phyloP scores from a whole-genome alignment of 2,329 filamentous ascomycete species.

The Cytospora chrysosperma region DNA sequence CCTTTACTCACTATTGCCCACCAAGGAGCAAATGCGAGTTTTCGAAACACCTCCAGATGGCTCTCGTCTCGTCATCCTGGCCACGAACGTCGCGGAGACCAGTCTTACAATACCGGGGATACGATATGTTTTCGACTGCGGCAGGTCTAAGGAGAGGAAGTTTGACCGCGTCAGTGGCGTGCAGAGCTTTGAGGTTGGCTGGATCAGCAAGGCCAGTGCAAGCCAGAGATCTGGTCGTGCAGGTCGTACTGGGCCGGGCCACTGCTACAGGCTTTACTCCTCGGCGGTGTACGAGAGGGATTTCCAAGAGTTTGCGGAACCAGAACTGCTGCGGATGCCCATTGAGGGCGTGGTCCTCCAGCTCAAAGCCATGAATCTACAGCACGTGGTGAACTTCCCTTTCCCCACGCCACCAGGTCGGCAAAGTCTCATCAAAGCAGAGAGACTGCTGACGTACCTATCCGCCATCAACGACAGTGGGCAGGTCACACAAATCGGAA shows the following conservation, averaged over 20 bases:
- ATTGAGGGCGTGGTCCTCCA: conserved; percentile 92
- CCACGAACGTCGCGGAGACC: conserved; percentile 96
- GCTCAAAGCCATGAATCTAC: conserved; percentile 90
- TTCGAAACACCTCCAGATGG: conserved; percentile 84
- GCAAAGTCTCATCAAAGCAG: conserved; percentile 74
- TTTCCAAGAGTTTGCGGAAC: conserved; percentile 80
- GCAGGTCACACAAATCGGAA: conserved; percentile 75
- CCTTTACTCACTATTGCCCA: conserved; percentile 88
- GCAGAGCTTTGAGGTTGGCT: conserved; percentile 91
- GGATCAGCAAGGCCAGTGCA: conserved; percentile 97
- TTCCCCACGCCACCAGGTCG: conserved; percentile 89
- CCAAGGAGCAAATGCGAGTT: conserved; percentile 84
- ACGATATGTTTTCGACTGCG: conserved; percentile 93
- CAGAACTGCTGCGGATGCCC: conserved; percentile 86
- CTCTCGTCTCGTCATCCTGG: conserved; percentile 80
- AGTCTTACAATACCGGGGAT: conserved; percentile 95
- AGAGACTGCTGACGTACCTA: conserved; percentile 82
- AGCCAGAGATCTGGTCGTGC: conserved; percentile 90
- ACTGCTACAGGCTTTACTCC: conserved; percentile 93
- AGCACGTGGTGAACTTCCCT: conserved; percentile 89
- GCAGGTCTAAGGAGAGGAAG: conserved; percentile 85
- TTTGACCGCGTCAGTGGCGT: conserved; percentile 88
- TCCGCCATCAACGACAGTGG: conserved; percentile 73
- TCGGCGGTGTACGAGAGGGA: conserved; percentile 91
- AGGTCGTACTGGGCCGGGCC: conserved; percentile 90